Conservation (phyloP, 1,284 basidiomycete species). For the Puccinia triticina region DNA sequence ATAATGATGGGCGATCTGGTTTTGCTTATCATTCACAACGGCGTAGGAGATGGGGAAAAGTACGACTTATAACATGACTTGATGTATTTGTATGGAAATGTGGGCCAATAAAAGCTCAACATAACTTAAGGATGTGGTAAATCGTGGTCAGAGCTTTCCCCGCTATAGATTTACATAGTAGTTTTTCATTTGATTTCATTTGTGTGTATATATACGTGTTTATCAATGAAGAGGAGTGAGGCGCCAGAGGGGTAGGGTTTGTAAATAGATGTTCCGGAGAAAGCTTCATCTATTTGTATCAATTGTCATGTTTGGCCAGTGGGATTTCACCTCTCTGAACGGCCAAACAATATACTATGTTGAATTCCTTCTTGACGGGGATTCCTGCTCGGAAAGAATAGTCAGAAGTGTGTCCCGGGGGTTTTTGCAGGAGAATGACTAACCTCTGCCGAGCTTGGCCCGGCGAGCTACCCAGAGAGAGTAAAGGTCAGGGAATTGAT, state of each 20-base stretch:
- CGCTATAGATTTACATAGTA: background rate
- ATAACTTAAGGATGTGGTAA: background rate
- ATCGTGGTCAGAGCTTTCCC: background rate
- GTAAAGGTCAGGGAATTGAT: slow-evolving; percentile 5
- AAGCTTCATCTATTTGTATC: background rate
- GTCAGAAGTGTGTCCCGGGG: background rate
- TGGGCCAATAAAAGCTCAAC: background rate
- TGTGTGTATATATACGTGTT: background rate
- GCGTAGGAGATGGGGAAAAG: background rate
- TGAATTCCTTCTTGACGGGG: background rate
- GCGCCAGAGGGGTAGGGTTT: background rate
- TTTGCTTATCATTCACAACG: background rate
- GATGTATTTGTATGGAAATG: background rate
- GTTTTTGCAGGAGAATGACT: background rate
- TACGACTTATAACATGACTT: background rate
- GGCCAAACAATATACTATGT: slow-evolving; percentile 8
- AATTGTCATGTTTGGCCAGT: background rate
- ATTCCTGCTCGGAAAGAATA: background rate
- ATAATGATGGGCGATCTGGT: background rate
- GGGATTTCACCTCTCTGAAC: background rate
- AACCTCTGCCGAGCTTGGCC: slow-evolving; percentile 9
- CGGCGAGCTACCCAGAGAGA: background rate
- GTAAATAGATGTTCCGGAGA: background rate
- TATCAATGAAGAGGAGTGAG: background rate
- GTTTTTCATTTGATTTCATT: background rate